phyloP scores from a whole-genome alignment of 2,329 filamentous ascomycete species.

The Diaporthe aspalathi region DNA sequence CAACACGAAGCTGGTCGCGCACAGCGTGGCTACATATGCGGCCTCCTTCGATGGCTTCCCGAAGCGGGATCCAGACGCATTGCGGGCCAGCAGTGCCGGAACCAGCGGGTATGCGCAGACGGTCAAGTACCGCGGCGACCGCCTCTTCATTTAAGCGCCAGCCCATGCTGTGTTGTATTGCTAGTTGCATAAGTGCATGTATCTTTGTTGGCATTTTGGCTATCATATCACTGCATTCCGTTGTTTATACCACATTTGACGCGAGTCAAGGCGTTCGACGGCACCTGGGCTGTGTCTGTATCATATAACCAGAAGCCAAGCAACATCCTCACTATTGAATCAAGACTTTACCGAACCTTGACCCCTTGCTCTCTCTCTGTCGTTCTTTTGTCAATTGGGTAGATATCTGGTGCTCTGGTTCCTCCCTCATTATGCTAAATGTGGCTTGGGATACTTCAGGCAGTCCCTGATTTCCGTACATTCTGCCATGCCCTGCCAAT shows the following conservation, averaged over 20 bases:
- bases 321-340: not conserved
- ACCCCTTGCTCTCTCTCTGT: not conserved
- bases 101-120: constrained; percentile 36
- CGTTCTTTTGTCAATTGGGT: not conserved
- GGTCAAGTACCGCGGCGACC: constrained; percentile 37
- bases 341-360: not conserved
- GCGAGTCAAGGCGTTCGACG: too few species aligned
- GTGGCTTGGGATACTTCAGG: not conserved
- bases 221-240: not conserved
- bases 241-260: too few species aligned
- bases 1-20: constrained; percentile 60
- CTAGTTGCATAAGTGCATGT: not conserved
- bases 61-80: constrained; percentile 30
- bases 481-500: not conserved
- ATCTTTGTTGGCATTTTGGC: not conserved
- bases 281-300: too few species aligned
- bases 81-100: not conserved
- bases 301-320: not conserved
- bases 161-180: not conserved
- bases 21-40: constrained; percentile 41
- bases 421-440: not conserved
- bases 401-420: too few species aligned
- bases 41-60: constrained; percentile 40
- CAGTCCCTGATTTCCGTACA: not conserved
- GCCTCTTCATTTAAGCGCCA: constrained; percentile 35